Base-by-base conservation (phyloP, 1,139 yeast genomes). In the Saccharomycopsis hybrid region DNA sequence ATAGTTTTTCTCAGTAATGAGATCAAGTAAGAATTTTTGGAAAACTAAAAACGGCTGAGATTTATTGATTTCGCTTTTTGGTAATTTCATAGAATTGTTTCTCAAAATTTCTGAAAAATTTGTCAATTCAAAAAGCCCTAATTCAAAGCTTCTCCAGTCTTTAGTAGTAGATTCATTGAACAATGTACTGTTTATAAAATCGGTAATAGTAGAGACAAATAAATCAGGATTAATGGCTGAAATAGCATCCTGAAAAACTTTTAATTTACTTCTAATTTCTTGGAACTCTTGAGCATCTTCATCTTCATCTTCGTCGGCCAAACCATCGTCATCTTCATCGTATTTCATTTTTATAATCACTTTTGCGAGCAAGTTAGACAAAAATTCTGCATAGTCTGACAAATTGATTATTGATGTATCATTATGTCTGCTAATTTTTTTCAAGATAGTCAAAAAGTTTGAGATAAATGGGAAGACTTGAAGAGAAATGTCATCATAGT, bases 401-500 rank as follows among this genome's bases (percentile, higher is more conserved):
- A 72, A 65, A 42, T 62, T 63, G 4, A 64, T 62, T 8, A 67
- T 71, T 58, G 43, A 67, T 60, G 54, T 67, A 25, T 41, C 43
- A 28, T 38, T 37, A 24, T 35, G 41, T 30, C 44, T 44, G 52
- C 64, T 62, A 39, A 65, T 53, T 57, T 83, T 85, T 60, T 92
- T 86, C 57, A 89, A 69, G 46, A 82, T 73, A 13, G 85, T 69
- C 54, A 92, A 70, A 61, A 83, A 89, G 51, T 80, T 85, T 46
- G 85, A 80, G 48, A 92, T 71, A 59, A 88, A 85, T 4, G 94
- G 84, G 61, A 90, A 85, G 2, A 88, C 85, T 62, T 86, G 95
- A 47, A 76, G 75, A 1, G 95, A 80, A 9, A 92, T 85, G 56
- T 94, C 97, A 63, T 92, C 97, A 62, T 84, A 90, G 56, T 85